These are phyloP conservation scores for Gaertneriomyces sp. DNA, from an alignment of 192 early-diverging fungal genomes.

Conservation along the genomic window DNA sequence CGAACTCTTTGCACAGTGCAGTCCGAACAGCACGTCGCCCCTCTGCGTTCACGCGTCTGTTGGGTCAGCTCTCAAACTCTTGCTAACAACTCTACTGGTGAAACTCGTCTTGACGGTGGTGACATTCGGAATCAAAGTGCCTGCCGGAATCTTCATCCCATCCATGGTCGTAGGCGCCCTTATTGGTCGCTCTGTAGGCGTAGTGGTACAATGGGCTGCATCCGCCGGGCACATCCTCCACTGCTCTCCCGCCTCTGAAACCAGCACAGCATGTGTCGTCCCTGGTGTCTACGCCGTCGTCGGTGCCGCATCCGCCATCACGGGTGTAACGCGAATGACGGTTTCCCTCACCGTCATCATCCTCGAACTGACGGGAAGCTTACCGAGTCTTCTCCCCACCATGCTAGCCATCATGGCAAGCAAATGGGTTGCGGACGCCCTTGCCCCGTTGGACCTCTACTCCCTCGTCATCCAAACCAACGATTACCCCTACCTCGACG, in stretches of 20 bases:
- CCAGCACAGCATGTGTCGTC: slow-evolving; percentile 68
- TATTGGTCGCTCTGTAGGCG: slow-evolving; percentile 81
- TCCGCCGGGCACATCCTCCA: no score
- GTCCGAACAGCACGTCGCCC: background rate
- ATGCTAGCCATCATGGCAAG: slow-evolving; percentile 46
- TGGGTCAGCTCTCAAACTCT: background rate
- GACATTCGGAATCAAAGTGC: slow-evolving; percentile 50
- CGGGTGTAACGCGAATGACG: slow-evolving; percentile 28
- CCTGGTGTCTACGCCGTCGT: slow-evolving; percentile 87
- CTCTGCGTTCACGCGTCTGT: background rate
- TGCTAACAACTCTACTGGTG: slow-evolving; percentile 16
- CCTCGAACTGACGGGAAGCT: slow-evolving; percentile 93
- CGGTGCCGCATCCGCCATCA: slow-evolving; percentile 39
- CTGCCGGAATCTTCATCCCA: slow-evolving; percentile 66
- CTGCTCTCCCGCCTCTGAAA: no score
- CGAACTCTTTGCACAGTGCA: slow-evolving; percentile 17
- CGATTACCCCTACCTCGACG: slow-evolving; percentile 53
- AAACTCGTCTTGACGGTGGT: slow-evolving; percentile 45
- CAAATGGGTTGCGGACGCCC: slow-evolving; percentile 73
- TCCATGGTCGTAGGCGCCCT: slow-evolving; percentile 89
- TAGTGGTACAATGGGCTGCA: slow-evolving; percentile 52
- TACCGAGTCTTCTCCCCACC: slow-evolving; percentile 73
- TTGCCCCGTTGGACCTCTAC: slow-evolving; percentile 67
- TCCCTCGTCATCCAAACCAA: slow-evolving; percentile 41
- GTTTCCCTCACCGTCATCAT: slow-evolving; percentile 82